Evolutionary conservation across 2,329 filamentous ascomycete genomes (phyloP), one percentile per base, ranked within the genome.

Genomic region (Lachnum nothofagi): DNA sequence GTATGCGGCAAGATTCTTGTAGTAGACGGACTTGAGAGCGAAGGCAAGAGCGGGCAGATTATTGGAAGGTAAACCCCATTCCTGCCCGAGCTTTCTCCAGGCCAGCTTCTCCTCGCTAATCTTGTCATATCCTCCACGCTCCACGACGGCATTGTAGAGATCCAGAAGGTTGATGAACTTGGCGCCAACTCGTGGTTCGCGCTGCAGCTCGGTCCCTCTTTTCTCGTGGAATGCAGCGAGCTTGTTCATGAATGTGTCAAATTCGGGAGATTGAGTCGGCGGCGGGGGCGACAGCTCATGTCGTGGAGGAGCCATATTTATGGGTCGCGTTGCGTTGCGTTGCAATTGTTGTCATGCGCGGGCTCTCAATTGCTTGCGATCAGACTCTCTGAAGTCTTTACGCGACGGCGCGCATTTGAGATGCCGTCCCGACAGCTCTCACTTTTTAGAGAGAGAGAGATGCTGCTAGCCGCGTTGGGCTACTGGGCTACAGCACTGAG

Each of bases 11-110:
- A 95, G 78, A 61, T 91, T 89, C 67, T 89, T 91, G 73, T 94
- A 94, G 71, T 93, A 95, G 54, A 86, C 83, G 48, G 86, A 85
- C 71, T 95, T 95, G 48, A 95, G 73, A 51, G 86, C 79, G 69
- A 94, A 95, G 12, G 88, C 89, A 51, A 89, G 82, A n/a, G 88
- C 88, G 5, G 88, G 79, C 52, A 88, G 82, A 63, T 91, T 90
- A 61, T 79, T 77, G 48, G 82, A 83, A 63, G 82, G 82, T 55
- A 91, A 79, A 42, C 87, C 81, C 49, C 95, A 84, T 60, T 90
- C 83, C 45, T 83, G 77, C 17, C 61, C 87, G 60, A 95, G 78
- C 60, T 82, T 82, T 55, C 88, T 80, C 90, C 90, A 95, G 44
- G 87, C 86, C 56, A 94, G 78, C 72, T 91, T 93, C 66, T 91